Evolutionary conservation across 179 eudicot genomes (phyloP).

Genomic region (Carnegiea gigantea): DNA sequence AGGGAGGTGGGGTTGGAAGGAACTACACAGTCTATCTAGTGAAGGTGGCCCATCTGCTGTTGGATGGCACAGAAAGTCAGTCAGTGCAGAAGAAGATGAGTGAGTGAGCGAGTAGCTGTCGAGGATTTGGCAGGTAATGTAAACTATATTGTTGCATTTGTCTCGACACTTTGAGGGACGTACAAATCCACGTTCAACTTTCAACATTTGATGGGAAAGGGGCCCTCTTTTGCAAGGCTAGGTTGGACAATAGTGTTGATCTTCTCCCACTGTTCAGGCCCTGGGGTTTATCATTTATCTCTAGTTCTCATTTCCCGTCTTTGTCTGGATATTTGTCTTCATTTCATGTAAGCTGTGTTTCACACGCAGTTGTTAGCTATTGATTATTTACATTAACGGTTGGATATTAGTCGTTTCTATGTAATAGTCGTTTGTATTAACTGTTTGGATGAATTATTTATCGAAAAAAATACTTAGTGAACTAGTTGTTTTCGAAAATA

Average conservation of each 20-base stretch:
- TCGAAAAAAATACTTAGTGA: too few species aligned
- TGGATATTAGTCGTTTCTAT: too few species aligned
- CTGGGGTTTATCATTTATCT: background rate
- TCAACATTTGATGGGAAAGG: background rate
- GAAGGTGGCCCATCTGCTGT: background rate
- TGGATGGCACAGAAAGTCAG: background rate
- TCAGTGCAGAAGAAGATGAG: too few species aligned
- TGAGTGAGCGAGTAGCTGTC: background rate
- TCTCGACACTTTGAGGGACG: slow-evolving; percentile 1
- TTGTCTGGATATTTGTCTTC: background rate
- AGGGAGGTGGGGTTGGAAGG: background rate
- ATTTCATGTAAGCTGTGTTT: too few species aligned
- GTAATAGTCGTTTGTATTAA: too few species aligned
- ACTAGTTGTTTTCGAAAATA: too few species aligned
- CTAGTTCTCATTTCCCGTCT: background rate
- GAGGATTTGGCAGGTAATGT: background rate
- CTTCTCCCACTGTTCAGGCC: background rate
- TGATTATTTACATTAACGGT: too few species aligned
- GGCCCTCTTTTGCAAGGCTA: background rate
- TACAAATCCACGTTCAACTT: slow-evolving; percentile 5
- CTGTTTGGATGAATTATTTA: too few species aligned
- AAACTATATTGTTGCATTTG: background rate
- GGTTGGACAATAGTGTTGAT: too few species aligned
- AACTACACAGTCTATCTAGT: too few species aligned
- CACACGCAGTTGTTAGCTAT: too few species aligned